Conservation (phyloP, 1,139 yeast species). For the Nakaseomyces delphensis region DNA sequence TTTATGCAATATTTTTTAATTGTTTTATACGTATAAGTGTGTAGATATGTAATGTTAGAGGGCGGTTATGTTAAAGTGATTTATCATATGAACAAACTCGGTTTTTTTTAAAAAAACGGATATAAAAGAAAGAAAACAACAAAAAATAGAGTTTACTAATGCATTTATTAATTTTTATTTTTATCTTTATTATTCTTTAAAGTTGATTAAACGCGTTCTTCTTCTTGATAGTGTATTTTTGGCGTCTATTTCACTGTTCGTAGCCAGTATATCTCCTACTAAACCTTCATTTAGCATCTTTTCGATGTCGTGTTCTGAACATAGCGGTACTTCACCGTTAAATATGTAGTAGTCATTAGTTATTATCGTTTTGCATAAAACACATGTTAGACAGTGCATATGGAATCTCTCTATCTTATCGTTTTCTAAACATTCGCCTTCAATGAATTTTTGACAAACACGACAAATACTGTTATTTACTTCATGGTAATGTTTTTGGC, state of each 20-base stretch:
- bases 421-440: constrained; percentile 83
- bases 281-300: constrained; percentile 17
- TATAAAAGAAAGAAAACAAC: background rate
- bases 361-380: constrained; percentile 42
- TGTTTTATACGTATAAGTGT: too few species aligned
- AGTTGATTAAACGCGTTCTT: constrained; percentile 21
- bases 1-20: too few species aligned
- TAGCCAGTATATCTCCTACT: background rate
- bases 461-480: constrained; percentile 68
- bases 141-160: background rate
- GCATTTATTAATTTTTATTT: background rate
- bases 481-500: constrained; percentile 72
- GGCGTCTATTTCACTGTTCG: constrained; percentile 5
- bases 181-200: constrained; percentile 1
- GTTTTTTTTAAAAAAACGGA: too few species aligned
- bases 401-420: constrained; percentile 63
- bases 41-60: too few species aligned
- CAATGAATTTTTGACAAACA: constrained; percentile 66
- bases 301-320: constrained; percentile 26
- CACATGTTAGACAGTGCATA: constrained; percentile 51
- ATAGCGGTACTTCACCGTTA: constrained; percentile 25
- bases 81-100: too few species aligned
- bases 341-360: constrained; percentile 43
- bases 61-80: too few species aligned
- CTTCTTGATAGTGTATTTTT: constrained; percentile 21